Evolutionary conservation across 2,329 filamentous ascomycete species (phyloP).

Genomic region (Pleurostoma richardsiae): DNA sequence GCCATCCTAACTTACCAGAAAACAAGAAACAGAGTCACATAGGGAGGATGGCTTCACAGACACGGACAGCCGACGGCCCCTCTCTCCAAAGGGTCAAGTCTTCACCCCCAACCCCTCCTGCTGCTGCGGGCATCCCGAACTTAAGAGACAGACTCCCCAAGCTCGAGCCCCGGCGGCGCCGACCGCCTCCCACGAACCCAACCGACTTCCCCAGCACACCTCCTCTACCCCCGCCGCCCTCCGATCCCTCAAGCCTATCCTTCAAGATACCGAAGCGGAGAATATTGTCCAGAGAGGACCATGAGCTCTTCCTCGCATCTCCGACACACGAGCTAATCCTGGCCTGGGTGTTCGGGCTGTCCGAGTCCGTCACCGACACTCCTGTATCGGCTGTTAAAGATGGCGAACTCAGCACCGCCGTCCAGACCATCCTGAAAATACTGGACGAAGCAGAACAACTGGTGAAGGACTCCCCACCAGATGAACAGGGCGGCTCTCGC

Average conservation of each 20-base stretch:
- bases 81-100: no score
- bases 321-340: slow-evolving; percentile 70
- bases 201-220: slow-evolving; percentile 72
- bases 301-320: slow-evolving; percentile 74
- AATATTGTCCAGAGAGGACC: slow-evolving; percentile 77
- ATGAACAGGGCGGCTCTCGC: slow-evolving; percentile 81
- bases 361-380: slow-evolving; percentile 71
- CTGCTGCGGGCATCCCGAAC: slow-evolving; percentile 31
- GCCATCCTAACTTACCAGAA: slow-evolving; percentile 14
- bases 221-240: slow-evolving; percentile 60
- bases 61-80: no score
- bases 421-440: slow-evolving; percentile 63
- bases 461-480: slow-evolving; percentile 66
- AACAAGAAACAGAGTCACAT: slow-evolving; percentile 1
- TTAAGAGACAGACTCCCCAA: slow-evolving; percentile 59
- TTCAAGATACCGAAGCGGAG: slow-evolving; percentile 69
- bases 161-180: slow-evolving; percentile 59
- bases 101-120: slow-evolving; percentile 1
- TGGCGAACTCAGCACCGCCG: slow-evolving; percentile 49
- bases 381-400: slow-evolving; percentile 59
- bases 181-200: slow-evolving; percentile 44
- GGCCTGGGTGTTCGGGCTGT: slow-evolving; percentile 80
- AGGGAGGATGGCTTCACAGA: background rate
- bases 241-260: slow-evolving; percentile 47
- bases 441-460: slow-evolving; percentile 65